Percentiles rank a stretch among this genome's conserved stretches.
Evolutionary conservation across 1,284 basidiomycete genomes (phyloP).

Genomic region (Sanghuangporus weigelae): DNA sequence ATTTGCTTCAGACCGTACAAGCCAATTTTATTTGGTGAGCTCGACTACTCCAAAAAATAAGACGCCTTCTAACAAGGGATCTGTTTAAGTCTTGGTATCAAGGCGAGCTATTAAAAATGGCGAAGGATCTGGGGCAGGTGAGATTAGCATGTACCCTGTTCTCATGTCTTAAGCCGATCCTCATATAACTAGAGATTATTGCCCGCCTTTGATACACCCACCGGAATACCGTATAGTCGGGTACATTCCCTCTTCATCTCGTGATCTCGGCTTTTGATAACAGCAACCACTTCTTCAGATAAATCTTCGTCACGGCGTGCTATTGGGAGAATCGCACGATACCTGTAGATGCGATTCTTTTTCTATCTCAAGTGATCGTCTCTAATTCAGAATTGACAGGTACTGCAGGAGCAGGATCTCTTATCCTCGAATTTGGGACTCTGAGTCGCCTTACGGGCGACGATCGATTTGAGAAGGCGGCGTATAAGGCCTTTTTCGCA

Average conservation of each 20-base stretch:
- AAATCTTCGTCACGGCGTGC: conserved; percentile 69
- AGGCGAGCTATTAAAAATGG: conserved; percentile 71
- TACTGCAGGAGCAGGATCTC: conserved; percentile 86
- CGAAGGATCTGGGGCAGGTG: conserved; percentile 68
- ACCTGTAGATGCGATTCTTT: conserved; percentile 52
- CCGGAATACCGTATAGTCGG: conserved; percentile 86
- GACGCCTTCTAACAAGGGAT: not conserved
- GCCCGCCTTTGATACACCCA: conserved; percentile 85
- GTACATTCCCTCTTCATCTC: conserved; percentile 35
- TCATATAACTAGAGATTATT: conserved; percentile 51
- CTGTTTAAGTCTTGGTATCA: conserved; percentile 54
- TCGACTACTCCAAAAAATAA: not conserved
- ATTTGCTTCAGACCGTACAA: conserved; percentile 60
- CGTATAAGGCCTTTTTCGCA: conserved; percentile 83
- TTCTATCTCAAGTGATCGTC: not conserved
- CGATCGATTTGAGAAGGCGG: conserved; percentile 78
- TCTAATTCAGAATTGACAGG: conserved; percentile 38
- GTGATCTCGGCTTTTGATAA: not conserved
- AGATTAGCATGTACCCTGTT: not conserved
- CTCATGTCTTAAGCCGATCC: not conserved
- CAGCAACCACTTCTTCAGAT: conserved; percentile 37
- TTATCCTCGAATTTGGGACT: conserved; percentile 90
- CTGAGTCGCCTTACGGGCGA: conserved; percentile 86
- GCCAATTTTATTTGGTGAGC: conserved; percentile 54
- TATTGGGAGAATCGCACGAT: conserved; percentile 65